Conservation (phyloP, 176 grass and related monocot genomes). For the Sorghum bicolor region Sorghum_bicolor_NCBIv3 NC_012872.2:19133501-19134000, state of each 20-base stretch:
- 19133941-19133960: background rate
- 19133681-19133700: background rate
- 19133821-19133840: background rate
- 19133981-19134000: conserved; percentile 11
- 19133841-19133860: background rate
- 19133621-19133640: background rate
- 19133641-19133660: background rate
- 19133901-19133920: background rate
- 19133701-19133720: background rate
- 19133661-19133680: background rate
- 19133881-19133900: background rate
- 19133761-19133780: background rate
- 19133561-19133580: background rate
- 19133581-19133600: background rate
- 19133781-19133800: background rate
- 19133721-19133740: background rate
- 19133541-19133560: background rate
- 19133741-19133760: background rate
- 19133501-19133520: background rate
- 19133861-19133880: background rate
- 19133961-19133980: conserved; percentile 6
- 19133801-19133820: background rate
- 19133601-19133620: background rate
- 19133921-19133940: background rate
- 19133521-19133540: background rate